Base-by-base conservation (phyloP, 805 yeast species). In the Diddensiella transvaalensis region DNA sequence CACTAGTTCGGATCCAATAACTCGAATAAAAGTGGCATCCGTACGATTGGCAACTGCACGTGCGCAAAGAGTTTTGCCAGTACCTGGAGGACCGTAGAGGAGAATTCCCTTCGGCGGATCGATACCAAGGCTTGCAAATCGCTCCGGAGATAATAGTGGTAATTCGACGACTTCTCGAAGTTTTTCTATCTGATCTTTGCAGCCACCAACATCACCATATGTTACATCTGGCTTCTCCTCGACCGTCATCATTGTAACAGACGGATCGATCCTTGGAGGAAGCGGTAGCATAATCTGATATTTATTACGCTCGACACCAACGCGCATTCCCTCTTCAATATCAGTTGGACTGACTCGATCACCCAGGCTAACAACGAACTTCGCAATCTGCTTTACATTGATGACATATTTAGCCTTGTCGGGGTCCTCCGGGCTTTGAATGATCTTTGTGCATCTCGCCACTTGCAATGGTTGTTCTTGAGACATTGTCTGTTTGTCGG, bases 171-270 rank as follows among this genome's bases (percentile, higher is more conserved):
- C 98, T 69, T 90, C 98, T 66, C 97, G 79, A 52, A 90, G 75
- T 69, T 91, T 90, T 67, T 93, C 99, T 61, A 93, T 91, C 69
- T 93, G 99, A 54, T 93, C 98, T 73, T 93, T 93, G 67, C 96
- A 88, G 33, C 99, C 99, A 60, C 99, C 99, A 54, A 93, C 90
- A 66, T 93, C 99, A 53, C 95, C 87, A 69, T 93, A 93, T 1
- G 99, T 93, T 33, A 93, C 98, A 70, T 93, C 99, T 11, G 99
- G 99, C 68, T 93, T 93, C 71, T 93, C 99, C 69, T 93, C 99
- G 42, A 93, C 99, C 1, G 98, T 91, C 99, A 93, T 93, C 99
- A 93, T 93, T 4, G 99, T 93, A 47, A 93, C 99, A 35, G 89
- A 79, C 11, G 99, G 98, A 68, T 93, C 99, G 65, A 93, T 93